These are phyloP conservation scores for Pterocarpus macrocarpus DNA, from an alignment of 306 rosid species.

Conservation along the genomic window DNA sequence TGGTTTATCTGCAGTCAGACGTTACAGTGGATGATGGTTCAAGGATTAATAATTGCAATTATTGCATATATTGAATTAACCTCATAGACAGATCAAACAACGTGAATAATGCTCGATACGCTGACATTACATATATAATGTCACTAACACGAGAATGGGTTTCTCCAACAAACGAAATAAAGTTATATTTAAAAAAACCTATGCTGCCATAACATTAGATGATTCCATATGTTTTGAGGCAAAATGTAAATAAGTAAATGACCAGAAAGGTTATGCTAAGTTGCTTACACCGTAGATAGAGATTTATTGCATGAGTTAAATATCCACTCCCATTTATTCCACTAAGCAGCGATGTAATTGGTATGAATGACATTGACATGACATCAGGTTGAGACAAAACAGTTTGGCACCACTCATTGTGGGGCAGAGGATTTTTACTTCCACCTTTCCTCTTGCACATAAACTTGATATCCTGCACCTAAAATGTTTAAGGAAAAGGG, in stretches of 20 bases:
- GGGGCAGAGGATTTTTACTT: slow-evolving; percentile 56
- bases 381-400: slow-evolving; percentile 77
- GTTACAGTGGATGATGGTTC: slow-evolving; percentile 2
- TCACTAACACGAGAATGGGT: slow-evolving; percentile 26
- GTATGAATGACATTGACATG: slow-evolving; percentile 87
- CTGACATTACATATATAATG: slow-evolving; percentile 3
- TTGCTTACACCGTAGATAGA: slow-evolving; percentile 87
- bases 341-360: slow-evolving; percentile 80
- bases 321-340: slow-evolving; percentile 93
- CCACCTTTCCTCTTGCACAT: slow-evolving; percentile 89
- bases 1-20: slow-evolving; percentile 71
- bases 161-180: slow-evolving; percentile 30
- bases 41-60: slow-evolving; percentile 9
- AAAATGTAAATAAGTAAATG: slow-evolving; percentile 26
- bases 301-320: slow-evolving; percentile 89
- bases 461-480: slow-evolving; percentile 80
- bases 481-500: slow-evolving; percentile 39
- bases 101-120: slow-evolving; percentile 4
- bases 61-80: slow-evolving; percentile 11
- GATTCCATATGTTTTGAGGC: slow-evolving; percentile 33
- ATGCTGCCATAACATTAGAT: slow-evolving; percentile 10
- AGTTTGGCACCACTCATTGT: slow-evolving; percentile 81
- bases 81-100: not conserved
- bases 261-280: slow-evolving; percentile 33
- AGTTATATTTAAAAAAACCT: slow-evolving; percentile 12